Evolutionary conservation across 352 stramenopile genomes (phyloP).

Genomic region (Phytophthora meadii): DNA sequence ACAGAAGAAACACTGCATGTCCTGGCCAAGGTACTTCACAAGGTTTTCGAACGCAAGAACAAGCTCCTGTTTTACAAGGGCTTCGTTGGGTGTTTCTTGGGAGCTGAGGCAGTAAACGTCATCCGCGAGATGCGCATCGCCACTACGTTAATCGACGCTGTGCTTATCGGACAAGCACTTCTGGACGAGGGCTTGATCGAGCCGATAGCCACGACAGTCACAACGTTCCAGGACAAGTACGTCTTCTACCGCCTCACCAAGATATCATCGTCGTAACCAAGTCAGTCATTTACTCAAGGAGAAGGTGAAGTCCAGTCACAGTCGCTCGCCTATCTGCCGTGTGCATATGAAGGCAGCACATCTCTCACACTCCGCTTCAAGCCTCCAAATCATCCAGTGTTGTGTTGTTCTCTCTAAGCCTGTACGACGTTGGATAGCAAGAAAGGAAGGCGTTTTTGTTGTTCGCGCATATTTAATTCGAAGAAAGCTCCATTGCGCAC

Average conservation of each 20-base stretch:
- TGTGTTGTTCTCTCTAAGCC: slow-evolving; percentile 12
- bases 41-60: slow-evolving; percentile 89
- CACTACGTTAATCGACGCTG: slow-evolving; percentile 74
- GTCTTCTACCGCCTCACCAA: slow-evolving; percentile 84
- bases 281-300: slow-evolving; percentile 15
- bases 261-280: slow-evolving; percentile 44
- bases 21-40: slow-evolving; percentile 73
- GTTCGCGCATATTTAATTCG: slow-evolving; percentile 57
- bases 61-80: slow-evolving; percentile 91
- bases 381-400: slow-evolving; percentile 3
- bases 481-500: slow-evolving; percentile 33
- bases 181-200: slow-evolving; percentile 85
- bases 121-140: slow-evolving; percentile 81
- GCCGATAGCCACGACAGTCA: slow-evolving; percentile 70
- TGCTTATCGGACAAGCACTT: slow-evolving; percentile 81
- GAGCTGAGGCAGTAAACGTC: slow-evolving; percentile 84
- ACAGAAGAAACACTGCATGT: slow-evolving; percentile 80
- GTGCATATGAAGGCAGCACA: slow-evolving; percentile 31
- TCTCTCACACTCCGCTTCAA: slow-evolving; percentile 9
- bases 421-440: slow-evolving; percentile 5
- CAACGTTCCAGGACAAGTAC: slow-evolving; percentile 88
- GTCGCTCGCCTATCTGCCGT: slow-evolving; percentile 5
- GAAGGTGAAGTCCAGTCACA: slow-evolving; percentile 13
- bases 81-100: slow-evolving; percentile 82
- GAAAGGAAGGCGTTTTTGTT: slow-evolving; percentile 39